Base-by-base conservation (phyloP, 352 stramenopile species). In the Pilasporangium apinafurcum region DNA sequence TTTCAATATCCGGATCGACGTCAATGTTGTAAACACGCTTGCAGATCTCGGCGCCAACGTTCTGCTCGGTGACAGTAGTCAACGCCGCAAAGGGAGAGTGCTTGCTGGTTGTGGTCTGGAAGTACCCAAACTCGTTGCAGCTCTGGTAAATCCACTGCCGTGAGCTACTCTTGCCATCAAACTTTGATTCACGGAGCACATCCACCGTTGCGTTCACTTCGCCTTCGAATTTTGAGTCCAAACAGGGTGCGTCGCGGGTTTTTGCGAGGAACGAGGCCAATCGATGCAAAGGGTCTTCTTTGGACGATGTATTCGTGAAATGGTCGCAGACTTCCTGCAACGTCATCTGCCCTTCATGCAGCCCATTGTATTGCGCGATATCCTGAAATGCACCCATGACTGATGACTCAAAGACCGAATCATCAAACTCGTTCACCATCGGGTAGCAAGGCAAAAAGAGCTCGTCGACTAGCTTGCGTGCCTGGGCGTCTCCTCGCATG, bases 61-160 rank as follows among this genome's bases (percentile, higher is more conserved):
- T 89, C 20, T 69, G 62, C 49, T 83, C 62, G 0, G 81, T 91
- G n/a, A 86, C 62, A 2, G 67, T 72, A 44, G 57, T 77, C 18
- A 95, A 55, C 43, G 65, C 58, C 28, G 80, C 60, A 51, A 89
- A 91, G 8, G 77, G 82, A 36, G 80, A 83, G 18, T 48, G 55
- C 3, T 41, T 28, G 36, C 68, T 86, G 14, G 62, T 76, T 9
- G 78, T 75, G 17, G 77, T 89, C 49, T 93, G 81, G 49, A 89
- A 92, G 57, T 90, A 95, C 5, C 83, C 83, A 37, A 95, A 92
- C 45, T 95, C 82, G 51, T 92, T 95, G 62, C 84, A 95, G 16
- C 82, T 93, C 53, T 93, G 80, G 48, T 88, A 95, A 8, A 85
- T 70, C 84, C 84, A 95, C 55, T 91, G 79, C 10, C 79, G 73